Evolutionary conservation across 1,139 yeast genomes (phyloP).

Genomic region (Diutina rugosa): DNA sequence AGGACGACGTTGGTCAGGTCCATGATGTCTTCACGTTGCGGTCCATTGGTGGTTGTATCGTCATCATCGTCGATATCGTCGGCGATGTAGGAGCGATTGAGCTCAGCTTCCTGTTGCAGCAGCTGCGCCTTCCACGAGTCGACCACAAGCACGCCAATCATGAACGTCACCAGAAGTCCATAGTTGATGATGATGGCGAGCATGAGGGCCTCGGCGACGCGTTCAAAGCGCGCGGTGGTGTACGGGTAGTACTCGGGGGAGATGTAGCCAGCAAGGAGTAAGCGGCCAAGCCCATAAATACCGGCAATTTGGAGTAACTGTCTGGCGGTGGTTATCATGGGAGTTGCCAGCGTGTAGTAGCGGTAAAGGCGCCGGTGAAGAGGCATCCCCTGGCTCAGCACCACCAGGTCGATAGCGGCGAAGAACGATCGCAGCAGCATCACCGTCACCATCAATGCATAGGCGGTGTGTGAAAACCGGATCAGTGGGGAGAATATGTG

Average conservation of each 20-base stretch:
- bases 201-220: not conserved
- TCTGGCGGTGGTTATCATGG: not conserved
- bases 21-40: not conserved
- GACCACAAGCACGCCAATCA: slow-evolving; percentile 50
- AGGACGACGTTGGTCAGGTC: not conserved
- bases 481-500: slow-evolving; percentile 19
- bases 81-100: not conserved
- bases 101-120: not conserved
- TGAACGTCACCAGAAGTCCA: slow-evolving; percentile 45
- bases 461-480: slow-evolving; percentile 14
- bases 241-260: not conserved
- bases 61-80: not conserved
- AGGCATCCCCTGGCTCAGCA: not conserved
- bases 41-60: not conserved
- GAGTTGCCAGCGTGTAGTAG: not conserved
- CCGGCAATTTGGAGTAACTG: not conserved
- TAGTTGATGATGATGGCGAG: slow-evolving; percentile 40
- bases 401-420: not conserved
- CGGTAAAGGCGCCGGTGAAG: not conserved
- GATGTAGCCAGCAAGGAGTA: not conserved
- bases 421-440: not conserved
- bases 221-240: not conserved
- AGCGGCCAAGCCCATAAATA: not conserved
- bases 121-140: slow-evolving; percentile 24
- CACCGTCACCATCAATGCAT: slow-evolving; percentile 14